Conservation (phyloP, 352 stramenopile species). For the Globisporangium canariense region DNA sequence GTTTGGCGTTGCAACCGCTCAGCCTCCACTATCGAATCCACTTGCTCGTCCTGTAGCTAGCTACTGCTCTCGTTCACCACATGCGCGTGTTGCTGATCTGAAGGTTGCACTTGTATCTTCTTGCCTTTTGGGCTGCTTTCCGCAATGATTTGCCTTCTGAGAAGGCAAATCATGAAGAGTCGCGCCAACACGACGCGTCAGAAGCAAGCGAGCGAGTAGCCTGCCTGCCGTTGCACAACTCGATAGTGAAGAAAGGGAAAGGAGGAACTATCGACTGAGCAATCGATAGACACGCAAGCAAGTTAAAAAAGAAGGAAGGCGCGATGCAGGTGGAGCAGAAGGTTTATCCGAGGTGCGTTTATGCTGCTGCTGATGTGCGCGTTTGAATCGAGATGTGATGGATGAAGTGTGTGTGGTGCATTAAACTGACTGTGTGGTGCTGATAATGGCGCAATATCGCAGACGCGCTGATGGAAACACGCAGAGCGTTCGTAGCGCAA, state of each 20-base stretch:
- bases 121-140: slow-evolving; percentile 1
- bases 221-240: not conserved
- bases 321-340: slow-evolving; percentile 6
- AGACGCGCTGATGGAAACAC: not conserved
- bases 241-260: not conserved
- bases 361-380: not conserved
- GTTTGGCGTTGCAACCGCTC: not conserved
- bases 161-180: slow-evolving; percentile 13
- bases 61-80: not conserved
- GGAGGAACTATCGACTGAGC: too few species aligned
- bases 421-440: not conserved
- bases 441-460: not conserved
- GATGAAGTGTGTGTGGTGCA: not conserved
- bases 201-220: not conserved
- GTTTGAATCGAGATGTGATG: not conserved
- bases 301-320: not conserved
- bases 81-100: not conserved
- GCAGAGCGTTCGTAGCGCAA: not conserved
- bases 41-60: not conserved
- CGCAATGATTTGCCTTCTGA: not conserved
- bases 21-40: not conserved
- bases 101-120: not conserved
- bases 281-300: too few species aligned
- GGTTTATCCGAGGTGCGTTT: not conserved
- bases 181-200: slow-evolving; percentile 9